These are phyloP conservation scores for Cordia subcordata DNA, from an alignment of 257 asterid genomes.

Conservation along the genomic window DNA sequence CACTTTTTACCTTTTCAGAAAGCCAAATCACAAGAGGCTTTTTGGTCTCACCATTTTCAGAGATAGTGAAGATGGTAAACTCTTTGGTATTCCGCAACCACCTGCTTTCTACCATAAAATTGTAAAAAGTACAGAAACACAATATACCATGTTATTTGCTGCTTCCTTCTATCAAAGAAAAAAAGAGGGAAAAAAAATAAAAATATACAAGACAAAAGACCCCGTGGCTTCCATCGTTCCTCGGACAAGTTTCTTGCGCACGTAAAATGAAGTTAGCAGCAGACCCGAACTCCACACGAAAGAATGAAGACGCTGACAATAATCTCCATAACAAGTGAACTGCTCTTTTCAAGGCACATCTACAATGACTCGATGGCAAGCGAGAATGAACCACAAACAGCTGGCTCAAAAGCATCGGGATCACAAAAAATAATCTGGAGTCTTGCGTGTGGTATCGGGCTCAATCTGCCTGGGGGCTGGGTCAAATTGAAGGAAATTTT, in stretches of 20 bases:
- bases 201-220: conserved; percentile 11
- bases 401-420: conserved; percentile 10
- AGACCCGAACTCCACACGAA: conserved; percentile 26
- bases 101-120: neutral
- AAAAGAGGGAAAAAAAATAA: conserved; percentile 33
- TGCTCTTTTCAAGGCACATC: conserved; percentile 42
- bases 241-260: conserved; percentile 28
- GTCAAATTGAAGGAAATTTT: conserved; percentile 67
- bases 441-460: conserved; percentile 66
- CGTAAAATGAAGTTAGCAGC: conserved; percentile 27
- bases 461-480: conserved; percentile 75
- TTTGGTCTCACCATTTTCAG: too few species aligned
- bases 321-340: conserved; percentile 34
- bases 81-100: neutral
- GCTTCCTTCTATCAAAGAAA: conserved; percentile 23
- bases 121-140: neutral
- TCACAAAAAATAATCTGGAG: conserved; percentile 69
- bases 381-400: conserved; percentile 15
- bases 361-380: conserved; percentile 31
- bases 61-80: too few species aligned
- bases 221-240: conserved; percentile 18
- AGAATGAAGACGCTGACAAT: conserved; percentile 27
- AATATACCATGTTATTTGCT: conserved; percentile 12
- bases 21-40: too few species aligned
- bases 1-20: too few species aligned